Base-by-base conservation (phyloP, 352 stramenopile genomes). In the Phytophthora vignae region DNA sequence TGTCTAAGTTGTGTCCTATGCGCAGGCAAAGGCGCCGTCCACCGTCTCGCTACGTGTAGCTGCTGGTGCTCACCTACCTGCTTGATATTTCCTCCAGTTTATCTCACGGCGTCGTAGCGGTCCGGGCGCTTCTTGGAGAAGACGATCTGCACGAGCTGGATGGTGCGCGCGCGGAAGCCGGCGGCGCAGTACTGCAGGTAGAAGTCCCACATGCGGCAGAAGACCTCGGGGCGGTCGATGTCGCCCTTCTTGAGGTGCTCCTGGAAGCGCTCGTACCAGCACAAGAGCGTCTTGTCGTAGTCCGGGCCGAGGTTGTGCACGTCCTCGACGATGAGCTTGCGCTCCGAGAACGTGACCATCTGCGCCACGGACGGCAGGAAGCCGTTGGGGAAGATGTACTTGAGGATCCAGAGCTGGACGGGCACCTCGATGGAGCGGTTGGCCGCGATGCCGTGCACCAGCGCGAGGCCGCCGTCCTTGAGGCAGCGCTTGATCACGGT, bases 331-430 rank as follows among this genome's bases (percentile, higher is more conserved):
- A 94, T 68, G 48, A 96, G 66, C 77, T 92, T 94, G 79, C 86
- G 84, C 74, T 96, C 88, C 15, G 88, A 77, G 63, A 91, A 92
- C n/a, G 70, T 66, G 42, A 93, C 67, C 79, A 93, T 88, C 70
- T 95, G 85, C 61, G 83, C 79, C 19, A 92, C 72, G 52, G 85
- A 96, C 59, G 90, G 89, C 62, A 96, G 50, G 77, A 95, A 94
- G 64, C 91, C 91, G 60, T 96, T 96, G 22, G 91, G 91, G 76
- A 97, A 97, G 77, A 97, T 97, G 84, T 95, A 96, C 78, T 94
- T 95, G 67, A 95, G 85, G 68, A 97, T 93, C 85, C 92, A 97
- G 71, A 90, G 81, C 78, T 93, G 90, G 71, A 84, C 87, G 31
- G 85, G 82, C 44, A 91, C 89, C 83, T 95, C 90, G 63, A 91